phyloP scores from a whole-genome alignment of 495 filamentous ascomycete genomes.

The Chaetomium fimeti region DNA sequence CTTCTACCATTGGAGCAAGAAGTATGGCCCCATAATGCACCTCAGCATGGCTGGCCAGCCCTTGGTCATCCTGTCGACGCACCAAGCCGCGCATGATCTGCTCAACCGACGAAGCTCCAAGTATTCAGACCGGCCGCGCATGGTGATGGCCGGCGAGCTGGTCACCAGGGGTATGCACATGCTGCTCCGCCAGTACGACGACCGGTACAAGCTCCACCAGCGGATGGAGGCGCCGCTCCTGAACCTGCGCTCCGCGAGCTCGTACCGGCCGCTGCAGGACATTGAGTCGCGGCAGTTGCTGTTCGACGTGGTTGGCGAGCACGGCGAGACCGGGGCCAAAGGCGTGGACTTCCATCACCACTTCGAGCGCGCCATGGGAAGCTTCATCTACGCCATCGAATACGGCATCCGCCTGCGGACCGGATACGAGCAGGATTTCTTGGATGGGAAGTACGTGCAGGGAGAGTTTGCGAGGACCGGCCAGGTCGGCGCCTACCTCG shows the following conservation, averaged over 20 bases:
- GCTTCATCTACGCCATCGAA: conserved; percentile 17
- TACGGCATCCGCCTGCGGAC: conserved; percentile 13
- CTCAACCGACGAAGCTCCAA: conserved; percentile 30
- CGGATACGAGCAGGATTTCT: conserved; percentile 4
- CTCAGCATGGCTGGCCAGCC: no score
- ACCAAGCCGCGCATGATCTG: conserved; percentile 35
- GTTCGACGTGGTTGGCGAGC: conserved; percentile 18
- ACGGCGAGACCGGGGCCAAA: background rate
- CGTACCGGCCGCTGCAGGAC: conserved; percentile 34
- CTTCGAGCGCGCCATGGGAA: conserved; percentile 17
- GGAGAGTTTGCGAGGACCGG: conserved; percentile 18
- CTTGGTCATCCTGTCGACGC: background rate
- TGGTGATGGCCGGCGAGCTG: conserved; percentile 41
- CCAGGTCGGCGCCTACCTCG: conserved; percentile 18
- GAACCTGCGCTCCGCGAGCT: conserved; percentile 35
- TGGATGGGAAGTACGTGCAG: conserved; percentile 17
- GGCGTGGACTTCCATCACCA: conserved; percentile 17
- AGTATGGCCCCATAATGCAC: no score
- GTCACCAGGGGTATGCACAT: conserved; percentile 31
- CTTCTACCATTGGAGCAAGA: no score
- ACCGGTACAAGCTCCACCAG: conserved; percentile 23
- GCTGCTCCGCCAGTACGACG: conserved; percentile 29
- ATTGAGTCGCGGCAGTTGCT: conserved; percentile 23
- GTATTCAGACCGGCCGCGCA: conserved; percentile 28
- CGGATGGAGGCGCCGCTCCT: conserved; percentile 27